phyloP scores from a whole-genome alignment of 306 rosid genomes.

The Ormosia emarginata region DNA sequence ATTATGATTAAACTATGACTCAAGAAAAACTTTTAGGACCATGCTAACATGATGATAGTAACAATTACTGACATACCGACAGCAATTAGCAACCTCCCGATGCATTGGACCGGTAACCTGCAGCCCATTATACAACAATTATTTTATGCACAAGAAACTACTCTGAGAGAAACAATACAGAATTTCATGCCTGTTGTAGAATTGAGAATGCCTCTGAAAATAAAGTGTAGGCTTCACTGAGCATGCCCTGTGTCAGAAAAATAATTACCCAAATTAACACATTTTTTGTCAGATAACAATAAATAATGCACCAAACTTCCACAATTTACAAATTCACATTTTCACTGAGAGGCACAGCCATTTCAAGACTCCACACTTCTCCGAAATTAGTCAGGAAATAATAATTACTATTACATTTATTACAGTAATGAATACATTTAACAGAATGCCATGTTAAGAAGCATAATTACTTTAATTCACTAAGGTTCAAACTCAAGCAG shows the following conservation, averaged over 20 bases:
- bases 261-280: background rate
- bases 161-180: slow-evolving; percentile 9
- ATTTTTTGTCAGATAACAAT: background rate
- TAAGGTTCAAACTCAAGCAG: slow-evolving; percentile 1
- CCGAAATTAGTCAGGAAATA: background rate
- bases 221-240: slow-evolving; percentile 91
- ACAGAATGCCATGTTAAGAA: background rate
- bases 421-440: background rate
- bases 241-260: slow-evolving; percentile 78
- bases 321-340: background rate
- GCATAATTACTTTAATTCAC: background rate
- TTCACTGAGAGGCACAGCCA: background rate
- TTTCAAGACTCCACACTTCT: background rate
- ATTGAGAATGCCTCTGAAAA: slow-evolving; percentile 96
- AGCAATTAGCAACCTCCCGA: slow-evolving; percentile 97
- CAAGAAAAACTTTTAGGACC: background rate
- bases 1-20: background rate
- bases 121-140: slow-evolving; percentile 12
- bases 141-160: slow-evolving; percentile 21
- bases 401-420: background rate
- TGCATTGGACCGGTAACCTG: slow-evolving; percentile 99
- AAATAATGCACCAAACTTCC: background rate
- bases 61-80: slow-evolving; percentile 60
- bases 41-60: background rate
- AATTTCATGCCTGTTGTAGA: slow-evolving; percentile 78